Base-by-base conservation (phyloP, 2,329 filamentous ascomycete genomes). In the Aspergillus texensis region DNA sequence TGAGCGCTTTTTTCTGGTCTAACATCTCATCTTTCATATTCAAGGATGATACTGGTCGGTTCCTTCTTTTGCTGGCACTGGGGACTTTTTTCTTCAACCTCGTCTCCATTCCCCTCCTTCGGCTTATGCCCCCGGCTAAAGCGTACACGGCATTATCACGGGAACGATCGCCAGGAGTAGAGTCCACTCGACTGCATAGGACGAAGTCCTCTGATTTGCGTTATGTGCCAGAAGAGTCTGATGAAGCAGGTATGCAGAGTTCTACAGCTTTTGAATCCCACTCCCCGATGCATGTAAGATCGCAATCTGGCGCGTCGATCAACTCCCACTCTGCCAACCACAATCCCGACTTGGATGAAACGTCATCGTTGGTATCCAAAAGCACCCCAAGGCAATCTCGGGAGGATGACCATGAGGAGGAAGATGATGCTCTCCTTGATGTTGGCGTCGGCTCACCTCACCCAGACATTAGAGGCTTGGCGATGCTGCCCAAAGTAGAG, bases 1-100 rank as follows among this genome's bases (percentile, higher is more conserved):
- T 99, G 62, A 97, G 94, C 75, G 95, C 95, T 60, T 95, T 99
- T 80, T 96, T 98, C 82, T 99, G 97, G 80, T 94, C 95, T 0
- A 84, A 89, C 2, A 79, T 96, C 39, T 92, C 93, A 26, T 87
- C 88, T 21, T 74, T 96, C 54, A 81, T 92, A 46, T 94, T 97
- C 74, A 91, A 92, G 2, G 92, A 93, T 45, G 88, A 96, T 71
- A 95, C 93, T 0, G 90, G 90, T 61, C 86, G 87, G 45, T 94
- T 97, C 70, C 84, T 99, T 62, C 82, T 94, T 67, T 81, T 98
- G 32, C 83, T 99, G 46, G 88, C 93, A 4, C 83, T 88, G 66
- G 94, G 93, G 19, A 97, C 94, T 1, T 91, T 89, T 65, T 79
- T 85, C 56, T 84, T 98, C 70, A 90, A 90, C 4, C 85, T 96